A percentile compares a stretch with the other conserved stretches of the same genome.
These are phyloP conservation scores for Carex kokanica DNA, from an alignment of 176 grass and related monocot genomes.

Conservation along the genomic window DNA sequence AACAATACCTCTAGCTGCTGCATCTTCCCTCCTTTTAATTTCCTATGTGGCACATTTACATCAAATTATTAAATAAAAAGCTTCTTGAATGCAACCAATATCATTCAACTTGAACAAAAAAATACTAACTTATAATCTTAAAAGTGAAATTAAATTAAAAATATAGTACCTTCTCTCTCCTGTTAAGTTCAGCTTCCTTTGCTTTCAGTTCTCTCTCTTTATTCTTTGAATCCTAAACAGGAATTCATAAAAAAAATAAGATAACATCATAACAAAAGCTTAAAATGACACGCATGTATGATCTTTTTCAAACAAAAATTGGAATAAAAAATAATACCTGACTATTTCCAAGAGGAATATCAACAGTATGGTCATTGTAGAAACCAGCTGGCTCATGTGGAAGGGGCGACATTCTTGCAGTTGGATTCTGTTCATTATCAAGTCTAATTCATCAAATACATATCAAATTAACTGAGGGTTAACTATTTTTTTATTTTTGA, in stretches of 20 bases:
- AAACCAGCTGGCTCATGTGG: conserved; percentile 89
- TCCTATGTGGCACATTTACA: conserved; percentile 46
- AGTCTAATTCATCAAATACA: neutral
- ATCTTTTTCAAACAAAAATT: conserved; percentile 8
- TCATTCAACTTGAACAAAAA: neutral
- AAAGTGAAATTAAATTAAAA: neutral
- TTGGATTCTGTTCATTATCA: conserved; percentile 29
- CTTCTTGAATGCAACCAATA: neutral
- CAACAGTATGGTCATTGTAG: conserved; percentile 75
- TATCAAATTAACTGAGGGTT: neutral
- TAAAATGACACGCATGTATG: conserved; percentile 2
- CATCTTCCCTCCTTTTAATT: conserved; percentile 90
- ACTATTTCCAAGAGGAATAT: conserved; percentile 74
- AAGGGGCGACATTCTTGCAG: conserved; percentile 79
- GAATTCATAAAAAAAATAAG: neutral
- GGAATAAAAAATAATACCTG: conserved; percentile 37
- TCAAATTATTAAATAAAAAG: conserved; percentile 3
- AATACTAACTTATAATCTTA: neutral
- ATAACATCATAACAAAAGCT: conserved; percentile 17
- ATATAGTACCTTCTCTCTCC: conserved; percentile 67
- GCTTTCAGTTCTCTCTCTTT: conserved; percentile 86
- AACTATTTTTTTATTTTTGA: neutral
- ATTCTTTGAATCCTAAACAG: conserved; percentile 53
- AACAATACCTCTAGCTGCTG: conserved; percentile 68
- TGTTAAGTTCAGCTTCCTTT: conserved; percentile 85